Conservation (phyloP, 208 protist species). For the Strigomonas galati region DNA sequence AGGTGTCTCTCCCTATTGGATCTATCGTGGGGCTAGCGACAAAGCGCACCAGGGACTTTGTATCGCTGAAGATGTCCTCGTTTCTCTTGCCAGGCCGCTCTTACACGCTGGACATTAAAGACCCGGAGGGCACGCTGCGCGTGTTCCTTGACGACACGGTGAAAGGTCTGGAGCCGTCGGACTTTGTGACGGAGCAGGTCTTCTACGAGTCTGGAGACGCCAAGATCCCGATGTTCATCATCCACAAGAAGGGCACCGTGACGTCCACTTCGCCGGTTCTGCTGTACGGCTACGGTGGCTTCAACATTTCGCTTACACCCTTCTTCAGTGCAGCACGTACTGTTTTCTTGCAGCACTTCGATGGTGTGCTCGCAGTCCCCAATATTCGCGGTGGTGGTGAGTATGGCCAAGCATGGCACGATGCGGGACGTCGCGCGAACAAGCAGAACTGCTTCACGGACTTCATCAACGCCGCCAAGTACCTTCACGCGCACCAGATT, state of each 20-base stretch:
- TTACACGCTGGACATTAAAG: constrained; percentile 73
- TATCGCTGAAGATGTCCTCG: constrained; percentile 91
- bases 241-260: constrained; percentile 70
- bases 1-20: constrained; percentile 83
- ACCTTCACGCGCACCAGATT: constrained; percentile 69
- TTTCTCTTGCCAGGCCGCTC: constrained; percentile 87
- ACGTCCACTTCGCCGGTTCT: constrained; percentile 71
- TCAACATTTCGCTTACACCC: constrained; percentile 87
- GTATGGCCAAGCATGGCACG: constrained; percentile 94
- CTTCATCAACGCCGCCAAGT: constrained; percentile 75
- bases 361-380: constrained; percentile 82
- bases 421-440: constrained; percentile 68
- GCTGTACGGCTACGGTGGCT: constrained; percentile 95
- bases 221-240: constrained; percentile 93
- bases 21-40: constrained; percentile 48
- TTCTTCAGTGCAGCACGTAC: constrained; percentile 69
- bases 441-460: constrained; percentile 93
- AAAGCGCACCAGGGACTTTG: constrained; percentile 55
- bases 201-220: constrained; percentile 91
- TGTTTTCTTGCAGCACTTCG: constrained; percentile 80
- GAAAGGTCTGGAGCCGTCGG: constrained; percentile 55
- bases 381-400: constrained; percentile 96
- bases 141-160: constrained; percentile 75
- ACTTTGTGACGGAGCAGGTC: constrained; percentile 84
- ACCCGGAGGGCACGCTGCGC: constrained; percentile 50